These are phyloP conservation scores for Daldinia caldariorum DNA, from an alignment of 495 filamentous ascomycete species.

Conservation along the genomic window DNA sequence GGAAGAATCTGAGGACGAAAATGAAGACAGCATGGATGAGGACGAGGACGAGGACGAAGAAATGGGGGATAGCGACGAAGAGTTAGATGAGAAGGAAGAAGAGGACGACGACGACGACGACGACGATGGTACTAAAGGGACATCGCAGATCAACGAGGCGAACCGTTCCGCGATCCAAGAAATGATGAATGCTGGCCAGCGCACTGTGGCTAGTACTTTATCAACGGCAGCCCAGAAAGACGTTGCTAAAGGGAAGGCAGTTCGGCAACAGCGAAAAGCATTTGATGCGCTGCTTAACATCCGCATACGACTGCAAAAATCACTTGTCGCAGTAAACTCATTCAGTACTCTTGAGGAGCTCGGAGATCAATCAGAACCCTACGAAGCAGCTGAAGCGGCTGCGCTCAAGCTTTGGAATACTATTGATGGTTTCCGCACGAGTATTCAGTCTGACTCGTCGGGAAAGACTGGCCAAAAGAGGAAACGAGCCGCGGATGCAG, in stretches of 20 bases:
- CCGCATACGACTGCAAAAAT: conserved; percentile 91
- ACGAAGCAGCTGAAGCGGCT: conserved; percentile 84
- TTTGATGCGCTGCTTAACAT: conserved; percentile 89
- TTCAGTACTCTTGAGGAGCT: conserved; percentile 61
- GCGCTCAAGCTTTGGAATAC: conserved; percentile 88
- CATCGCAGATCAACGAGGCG: conserved; percentile 34
- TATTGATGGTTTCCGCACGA: conserved; percentile 75
- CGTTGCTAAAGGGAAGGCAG: conserved; percentile 82
- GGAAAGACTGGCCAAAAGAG: conserved; percentile 62
- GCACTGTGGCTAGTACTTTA: conserved; percentile 61
- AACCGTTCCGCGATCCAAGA: conserved; percentile 39
- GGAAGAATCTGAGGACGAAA: conserved; percentile 50
- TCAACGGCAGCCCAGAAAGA: conserved; percentile 58
- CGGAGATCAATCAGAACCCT: conserved; percentile 58
- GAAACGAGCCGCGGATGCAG: conserved; percentile 62
- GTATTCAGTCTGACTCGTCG: conserved; percentile 52
- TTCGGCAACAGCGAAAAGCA: conserved; percentile 81
- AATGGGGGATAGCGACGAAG: conserved; percentile 63
- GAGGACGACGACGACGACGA: too few relatives aligned
- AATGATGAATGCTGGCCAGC: conserved; percentile 47
- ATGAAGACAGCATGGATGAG: conserved; percentile 45
- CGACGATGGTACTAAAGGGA: conserved; percentile 26
- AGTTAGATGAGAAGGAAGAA: conserved; percentile 55
- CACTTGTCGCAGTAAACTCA: conserved; percentile 81
- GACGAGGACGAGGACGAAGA: conserved; percentile 72